Evolutionary conservation across 495 filamentous ascomycete species (phyloP), one percentile per base, ranked within the genome.

Genomic region (Copromyces sp.): DNA sequence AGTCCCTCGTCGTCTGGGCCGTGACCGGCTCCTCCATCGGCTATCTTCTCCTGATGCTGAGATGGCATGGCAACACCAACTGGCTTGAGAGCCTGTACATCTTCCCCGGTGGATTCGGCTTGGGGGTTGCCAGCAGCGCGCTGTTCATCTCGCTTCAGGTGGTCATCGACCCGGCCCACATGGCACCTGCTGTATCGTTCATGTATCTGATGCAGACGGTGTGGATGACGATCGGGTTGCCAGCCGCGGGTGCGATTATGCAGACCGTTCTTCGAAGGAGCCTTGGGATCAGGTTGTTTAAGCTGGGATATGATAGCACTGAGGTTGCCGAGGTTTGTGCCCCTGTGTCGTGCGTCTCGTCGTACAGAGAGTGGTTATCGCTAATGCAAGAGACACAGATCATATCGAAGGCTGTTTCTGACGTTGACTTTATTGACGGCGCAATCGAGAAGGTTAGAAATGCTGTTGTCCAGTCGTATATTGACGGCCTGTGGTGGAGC

Each of bases 1-100:
- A 90, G 73, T 41, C 73, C 0, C 81, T 90, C 0, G 79, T 88
- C 6, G 75, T 90, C 24, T 20, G 87, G 3, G 86, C 88, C 5
- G 86, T 86, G 0, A 53, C 86, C 5, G 73, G 84, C 9, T 84
- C 88, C 0, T 84, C 84, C 5, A 70, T 84, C 35, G 78, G 84
- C n/a, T 91, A 91, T 70, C 44, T 81, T 9, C 80, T 90, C 0
- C 80, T 91, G 1, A 84, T 89, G 41, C 75, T 88, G 35, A 80
- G 85, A 44, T 93, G 91, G 91, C 83, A 86, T 47, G 90, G 90
- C 1, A 70, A 89, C 71, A 91, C 89, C 0, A 84, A 85, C 35
- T 83, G 83, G 77, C 82, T 81, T 78, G 89, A 91, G 72, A 88
- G 89, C 0, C 74, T 92, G 0, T 91, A 90, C 75, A 91, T 92